Evolutionary conservation across 2,329 filamentous ascomycete species (phyloP), one percentile per base, ranked within the genome.

Genomic region (Hortaea werneckii): DNA sequence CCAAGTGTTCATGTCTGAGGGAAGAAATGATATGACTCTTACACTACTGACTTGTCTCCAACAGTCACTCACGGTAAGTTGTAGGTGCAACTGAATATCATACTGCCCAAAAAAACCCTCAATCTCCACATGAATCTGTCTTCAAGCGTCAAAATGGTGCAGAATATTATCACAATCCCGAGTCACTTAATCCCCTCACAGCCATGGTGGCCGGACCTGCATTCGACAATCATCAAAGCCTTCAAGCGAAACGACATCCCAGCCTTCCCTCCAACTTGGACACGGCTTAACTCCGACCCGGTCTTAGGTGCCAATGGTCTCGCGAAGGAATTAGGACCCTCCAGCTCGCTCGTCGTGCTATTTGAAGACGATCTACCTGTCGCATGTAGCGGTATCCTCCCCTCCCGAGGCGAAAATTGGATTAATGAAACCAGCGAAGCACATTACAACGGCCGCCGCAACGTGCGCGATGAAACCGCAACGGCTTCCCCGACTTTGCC

Each of bases 181-280:
- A 44, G 46, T 13, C 5, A 37, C 4, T 38, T 47, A 7, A 37
- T 59, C 6, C 43, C 46, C 2, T 28, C 29, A 10, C 51, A 57
- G 43, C 45, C 48, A 12, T 57, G 53, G 51, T 54, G 54, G 52
- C 41, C 44, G 13, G 45, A 48, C 5, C 40, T 57, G 11, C 55
- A 59, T 45, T 28, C 39, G 13, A 53, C 44, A 5, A 54, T 58
- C 39, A 53, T 49, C 29, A 39, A 42, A 10, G 39, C 54, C 10
- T 58, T 53, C 45, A 38, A 49, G 38, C 42, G 42, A 11, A 55
- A 56, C 38, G 43, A 53, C 37, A 40, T 51, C 42, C 37, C 47
- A 10, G 54, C 49, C 32, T 55, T 57, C 34, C 54, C 56, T 3
- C 47, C 48, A n/a, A 45, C 49, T 6, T 57, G 57, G 57, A 45